phyloP scores from a whole-genome alignment of 83 land plant species.

The Picea engelmannii region DNA sequence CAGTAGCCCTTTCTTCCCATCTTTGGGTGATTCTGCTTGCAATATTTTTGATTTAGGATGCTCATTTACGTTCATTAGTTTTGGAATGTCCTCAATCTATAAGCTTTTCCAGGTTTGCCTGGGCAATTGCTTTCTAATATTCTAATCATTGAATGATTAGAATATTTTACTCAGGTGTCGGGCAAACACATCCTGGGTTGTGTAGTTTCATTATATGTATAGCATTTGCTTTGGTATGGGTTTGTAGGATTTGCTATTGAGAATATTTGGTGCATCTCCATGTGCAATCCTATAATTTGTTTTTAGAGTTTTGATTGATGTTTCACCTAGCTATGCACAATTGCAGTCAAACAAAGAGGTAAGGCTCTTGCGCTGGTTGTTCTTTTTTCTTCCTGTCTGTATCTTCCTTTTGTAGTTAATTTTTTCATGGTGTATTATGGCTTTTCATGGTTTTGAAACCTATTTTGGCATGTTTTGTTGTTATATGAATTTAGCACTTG shows the following conservation, averaged over 20 bases:
- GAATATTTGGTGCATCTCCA: no score
- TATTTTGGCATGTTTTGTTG: neutral
- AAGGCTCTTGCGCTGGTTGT: conserved; percentile 1
- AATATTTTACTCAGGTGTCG: no score
- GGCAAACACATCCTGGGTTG: no score
- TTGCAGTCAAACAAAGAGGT: conserved; percentile 34
- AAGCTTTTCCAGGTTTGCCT: neutral
- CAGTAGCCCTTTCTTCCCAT: neutral
- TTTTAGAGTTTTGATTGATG: no score
- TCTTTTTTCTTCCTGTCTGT: neutral
- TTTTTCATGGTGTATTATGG: neutral
- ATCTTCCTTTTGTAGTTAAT: neutral
- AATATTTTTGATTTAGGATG: neutral
- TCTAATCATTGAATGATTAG: no score
- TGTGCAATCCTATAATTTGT: no score
- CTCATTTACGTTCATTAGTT: neutral
- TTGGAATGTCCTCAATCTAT: neutral
- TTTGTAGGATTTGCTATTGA: no score
- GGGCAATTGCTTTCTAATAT: neutral
- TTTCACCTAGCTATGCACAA: conserved; percentile 37
- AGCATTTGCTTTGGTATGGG: no score
- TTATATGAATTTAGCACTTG: neutral
- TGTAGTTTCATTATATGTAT: no score
- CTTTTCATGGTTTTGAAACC: neutral
- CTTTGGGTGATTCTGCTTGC: neutral